Evolutionary conservation across 1,284 basidiomycete genomes (phyloP).

Genomic region (Moesziomyces aphidis): DNA sequence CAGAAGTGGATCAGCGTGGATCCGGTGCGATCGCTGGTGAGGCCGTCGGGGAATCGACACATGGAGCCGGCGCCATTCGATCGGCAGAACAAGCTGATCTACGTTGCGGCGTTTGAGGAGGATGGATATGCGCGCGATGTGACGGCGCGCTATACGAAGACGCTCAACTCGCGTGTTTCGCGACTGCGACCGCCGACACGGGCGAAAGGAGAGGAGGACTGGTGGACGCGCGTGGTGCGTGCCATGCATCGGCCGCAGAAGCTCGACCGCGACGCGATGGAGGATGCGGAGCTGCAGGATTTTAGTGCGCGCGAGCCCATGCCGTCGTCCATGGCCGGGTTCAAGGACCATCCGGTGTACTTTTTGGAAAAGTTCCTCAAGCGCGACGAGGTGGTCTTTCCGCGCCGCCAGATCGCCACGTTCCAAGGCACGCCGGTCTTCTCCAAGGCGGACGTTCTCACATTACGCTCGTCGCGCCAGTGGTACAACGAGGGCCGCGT

Average conservation of each 20-base stretch:
- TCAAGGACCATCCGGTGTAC: constrained; percentile 96
- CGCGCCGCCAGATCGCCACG: constrained; percentile 82
- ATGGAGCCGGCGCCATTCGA: constrained; percentile 81
- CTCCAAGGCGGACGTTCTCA: constrained; percentile 82
- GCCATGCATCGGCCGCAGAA: constrained; percentile 69
- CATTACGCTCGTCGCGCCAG: constrained; percentile 89
- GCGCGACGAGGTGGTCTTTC: constrained; percentile 86
- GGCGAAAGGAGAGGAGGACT: constrained; percentile 76
- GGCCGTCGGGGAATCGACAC: constrained; percentile 55
- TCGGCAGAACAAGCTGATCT: constrained; percentile 86
- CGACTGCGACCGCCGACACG: constrained; percentile 80
- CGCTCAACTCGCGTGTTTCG: constrained; percentile 83
- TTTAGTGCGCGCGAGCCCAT: constrained; percentile 89
- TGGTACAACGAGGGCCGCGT: constrained; percentile 90
- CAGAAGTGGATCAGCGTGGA: constrained; percentile 93
- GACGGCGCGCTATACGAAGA: constrained; percentile 76
- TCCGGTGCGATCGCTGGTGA: constrained; percentile 75
- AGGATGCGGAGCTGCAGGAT: constrained; percentile 89
- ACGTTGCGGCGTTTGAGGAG: constrained; percentile 94
- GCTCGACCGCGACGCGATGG: constrained; percentile 84
- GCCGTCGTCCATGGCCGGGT: constrained; percentile 88
- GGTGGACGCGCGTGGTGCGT: constrained; percentile 75
- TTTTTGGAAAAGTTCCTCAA: constrained; percentile 88
- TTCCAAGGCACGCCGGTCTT: constrained; percentile 96
- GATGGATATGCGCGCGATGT: constrained; percentile 73